These are phyloP conservation scores for Emergomyces africanus DNA, from an alignment of 2,329 filamentous ascomycete genomes.

Conservation along the genomic window DNA sequence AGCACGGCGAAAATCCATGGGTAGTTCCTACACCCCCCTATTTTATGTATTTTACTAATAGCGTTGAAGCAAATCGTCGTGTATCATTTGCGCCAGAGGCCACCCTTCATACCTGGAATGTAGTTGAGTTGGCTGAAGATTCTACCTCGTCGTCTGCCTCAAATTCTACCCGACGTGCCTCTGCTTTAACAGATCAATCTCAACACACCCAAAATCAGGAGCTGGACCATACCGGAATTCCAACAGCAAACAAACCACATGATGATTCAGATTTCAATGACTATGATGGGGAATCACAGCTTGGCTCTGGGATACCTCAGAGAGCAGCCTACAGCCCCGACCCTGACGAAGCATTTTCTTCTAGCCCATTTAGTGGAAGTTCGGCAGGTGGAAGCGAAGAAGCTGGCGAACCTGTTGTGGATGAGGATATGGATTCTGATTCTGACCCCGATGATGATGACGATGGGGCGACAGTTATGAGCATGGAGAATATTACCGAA, in stretches of 20 bases:
- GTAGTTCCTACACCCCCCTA: constrained; percentile 20
- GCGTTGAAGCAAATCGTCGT: constrained; percentile 56
- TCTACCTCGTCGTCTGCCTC: constrained; percentile 64
- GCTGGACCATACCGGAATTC: not conserved
- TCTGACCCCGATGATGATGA: constrained; percentile 43
- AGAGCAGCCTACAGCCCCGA: constrained; percentile 54
- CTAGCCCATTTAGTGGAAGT: constrained; percentile 61
- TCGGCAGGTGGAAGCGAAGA: constrained; percentile 36
- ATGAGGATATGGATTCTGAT: constrained; percentile 37
- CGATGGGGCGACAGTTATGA: constrained; percentile 69
- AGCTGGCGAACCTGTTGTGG: constrained; percentile 22
- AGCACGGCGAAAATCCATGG: constrained; percentile 81
- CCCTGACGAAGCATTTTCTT: constrained; percentile 56
- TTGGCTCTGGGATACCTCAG: constrained; percentile 53
- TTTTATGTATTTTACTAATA: not conserved
- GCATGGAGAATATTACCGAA: constrained; percentile 62
- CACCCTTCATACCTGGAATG: constrained; percentile 93
- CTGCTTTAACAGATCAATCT: constrained; percentile 43
- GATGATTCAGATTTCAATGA: constrained; percentile 10
- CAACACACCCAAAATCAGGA: not conserved
- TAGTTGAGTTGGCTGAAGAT: constrained; percentile 78
- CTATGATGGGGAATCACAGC: constrained; percentile 25
- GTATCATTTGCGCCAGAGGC: constrained; percentile 97
- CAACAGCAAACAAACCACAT: not conserved
- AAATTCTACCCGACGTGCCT: constrained; percentile 62